Evolutionary conservation across 1,284 basidiomycete genomes (phyloP).

Genomic region (Fistulinella staudtii): DNA sequence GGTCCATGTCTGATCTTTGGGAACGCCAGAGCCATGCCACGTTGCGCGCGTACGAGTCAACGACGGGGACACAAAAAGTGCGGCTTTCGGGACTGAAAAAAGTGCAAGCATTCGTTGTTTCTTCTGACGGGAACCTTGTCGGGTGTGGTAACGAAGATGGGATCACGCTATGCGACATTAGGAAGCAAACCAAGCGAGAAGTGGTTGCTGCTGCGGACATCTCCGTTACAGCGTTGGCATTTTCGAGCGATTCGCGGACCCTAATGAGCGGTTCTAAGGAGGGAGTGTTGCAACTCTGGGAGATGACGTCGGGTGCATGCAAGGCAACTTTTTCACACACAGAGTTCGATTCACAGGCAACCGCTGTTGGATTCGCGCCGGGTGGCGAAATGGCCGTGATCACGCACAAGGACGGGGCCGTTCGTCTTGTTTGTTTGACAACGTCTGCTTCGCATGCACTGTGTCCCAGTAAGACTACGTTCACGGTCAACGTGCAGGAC

Average conservation of each 20-base stretch:
- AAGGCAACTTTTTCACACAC: slow-evolving; percentile 1
- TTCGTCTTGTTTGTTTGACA: slow-evolving; percentile 3
- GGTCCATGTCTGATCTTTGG: slow-evolving; percentile 12
- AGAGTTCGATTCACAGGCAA: neutral
- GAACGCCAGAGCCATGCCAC: slow-evolving; percentile 2
- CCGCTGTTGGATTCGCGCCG: slow-evolving; percentile 6
- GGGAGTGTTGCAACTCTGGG: slow-evolving; percentile 8
- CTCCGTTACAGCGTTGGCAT: slow-evolving; percentile 8
- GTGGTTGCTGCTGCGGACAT: neutral
- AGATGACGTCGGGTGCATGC: slow-evolving; percentile 6
- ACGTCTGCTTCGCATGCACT: slow-evolving; percentile 5
- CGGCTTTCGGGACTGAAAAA: slow-evolving; percentile 12
- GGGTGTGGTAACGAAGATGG: slow-evolving; percentile 14
- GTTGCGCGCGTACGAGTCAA: slow-evolving; percentile 14
- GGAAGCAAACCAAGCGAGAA: slow-evolving; percentile 2
- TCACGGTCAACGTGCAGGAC: neutral
- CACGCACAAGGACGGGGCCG: slow-evolving; percentile 4
- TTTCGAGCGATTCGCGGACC: slow-evolving; percentile 7
- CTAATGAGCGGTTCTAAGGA: slow-evolving; percentile 8
- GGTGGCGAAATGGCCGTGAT: slow-evolving; percentile 4
- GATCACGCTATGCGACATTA: slow-evolving; percentile 12
- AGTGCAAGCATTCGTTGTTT: slow-evolving; percentile 5
- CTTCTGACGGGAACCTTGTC: slow-evolving; percentile 4
- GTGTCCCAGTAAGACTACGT: neutral
- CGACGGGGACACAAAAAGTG: slow-evolving; percentile 5